Evolutionary conservation across 371 early-diverging fungal species (phyloP).

Genomic region (Amoeboaphelidium protococcarum): DNA sequence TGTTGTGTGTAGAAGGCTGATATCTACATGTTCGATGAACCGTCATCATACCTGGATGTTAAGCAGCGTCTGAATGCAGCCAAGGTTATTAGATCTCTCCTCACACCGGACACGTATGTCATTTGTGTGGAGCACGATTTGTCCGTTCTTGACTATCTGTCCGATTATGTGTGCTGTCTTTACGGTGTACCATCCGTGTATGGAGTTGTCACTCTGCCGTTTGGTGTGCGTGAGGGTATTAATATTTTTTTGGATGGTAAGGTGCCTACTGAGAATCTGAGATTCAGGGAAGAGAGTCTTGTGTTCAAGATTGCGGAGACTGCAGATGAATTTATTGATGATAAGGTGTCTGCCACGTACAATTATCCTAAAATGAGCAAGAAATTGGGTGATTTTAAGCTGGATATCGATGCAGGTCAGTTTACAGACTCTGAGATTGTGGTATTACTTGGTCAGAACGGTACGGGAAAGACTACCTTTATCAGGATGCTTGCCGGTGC

Average conservation of each 20-base stretch:
- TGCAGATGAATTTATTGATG: slow-evolving; percentile 29
- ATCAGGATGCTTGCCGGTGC: slow-evolving; percentile 86
- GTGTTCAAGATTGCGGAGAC: slow-evolving; percentile 84
- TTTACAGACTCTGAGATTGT: slow-evolving; percentile 96
- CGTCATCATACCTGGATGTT: slow-evolving; percentile 96
- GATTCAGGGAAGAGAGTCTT: slow-evolving; percentile 93
- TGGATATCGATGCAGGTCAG: slow-evolving; percentile 53
- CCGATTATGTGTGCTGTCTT: slow-evolving; percentile 95
- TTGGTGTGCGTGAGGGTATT: slow-evolving; percentile 95
- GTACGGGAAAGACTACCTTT: slow-evolving; percentile 98
- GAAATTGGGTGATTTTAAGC: slow-evolving; percentile 41
- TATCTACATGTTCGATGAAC: slow-evolving; percentile 99
- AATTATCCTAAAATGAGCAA: slow-evolving; percentile 71
- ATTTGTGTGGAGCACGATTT: slow-evolving; percentile 99
- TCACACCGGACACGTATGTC: slow-evolving; percentile 50
- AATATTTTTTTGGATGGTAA: slow-evolving; percentile 98
- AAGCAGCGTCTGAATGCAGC: slow-evolving; percentile 98
- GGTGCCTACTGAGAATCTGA: slow-evolving; percentile 98
- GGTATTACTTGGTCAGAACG: slow-evolving; percentile 99
- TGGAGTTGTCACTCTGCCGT: slow-evolving; percentile 97
- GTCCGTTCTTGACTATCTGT: slow-evolving; percentile 92
- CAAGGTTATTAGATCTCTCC: slow-evolving; percentile 66
- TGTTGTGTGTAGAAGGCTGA: slow-evolving; percentile 69
- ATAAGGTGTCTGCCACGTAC: slow-evolving; percentile 30
- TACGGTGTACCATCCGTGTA: slow-evolving; percentile 97